Percentiles rank a stretch among this genome's conserved stretches.
These are phyloP conservation scores for Russula sp. DNA, from an alignment of 768 basidiomycete species.

Conservation along the genomic window DNA sequence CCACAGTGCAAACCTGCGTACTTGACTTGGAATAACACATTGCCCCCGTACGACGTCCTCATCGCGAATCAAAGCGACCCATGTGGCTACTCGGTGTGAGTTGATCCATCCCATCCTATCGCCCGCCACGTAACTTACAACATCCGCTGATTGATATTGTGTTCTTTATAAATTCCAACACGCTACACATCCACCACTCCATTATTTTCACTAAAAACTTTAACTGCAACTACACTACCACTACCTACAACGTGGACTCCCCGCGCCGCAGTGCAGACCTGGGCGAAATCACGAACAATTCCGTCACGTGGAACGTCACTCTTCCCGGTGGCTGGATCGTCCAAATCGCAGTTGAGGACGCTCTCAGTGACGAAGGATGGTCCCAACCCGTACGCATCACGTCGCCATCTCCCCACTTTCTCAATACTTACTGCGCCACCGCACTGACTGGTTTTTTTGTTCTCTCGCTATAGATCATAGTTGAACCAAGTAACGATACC, in stretches of 20 bases:
- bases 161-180: no score
- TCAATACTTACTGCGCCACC: neutral
- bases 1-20: conserved; percentile 44
- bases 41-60: conserved; percentile 51
- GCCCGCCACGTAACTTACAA: no score
- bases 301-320: conserved; percentile 38
- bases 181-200: no score
- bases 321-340: conserved; percentile 44
- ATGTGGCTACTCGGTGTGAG: conserved; percentile 58
- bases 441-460: no score
- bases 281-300: conserved; percentile 39
- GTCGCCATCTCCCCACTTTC: no score
- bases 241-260: neutral
- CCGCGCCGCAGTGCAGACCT: conserved; percentile 44
- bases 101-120: neutral
- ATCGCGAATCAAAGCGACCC: conserved; percentile 44
- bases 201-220: no score
- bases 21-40: conserved; percentile 45
- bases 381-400: neutral
- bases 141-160: no score
- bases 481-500: conserved; percentile 31
- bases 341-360: conserved; percentile 48
- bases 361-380: conserved; percentile 56
- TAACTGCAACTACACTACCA: neutral
- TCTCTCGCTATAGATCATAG: conserved; percentile 29